Evolutionary conservation across 257 asterid species (phyloP).

Genomic region (Cynanchum wilfordii): DNA sequence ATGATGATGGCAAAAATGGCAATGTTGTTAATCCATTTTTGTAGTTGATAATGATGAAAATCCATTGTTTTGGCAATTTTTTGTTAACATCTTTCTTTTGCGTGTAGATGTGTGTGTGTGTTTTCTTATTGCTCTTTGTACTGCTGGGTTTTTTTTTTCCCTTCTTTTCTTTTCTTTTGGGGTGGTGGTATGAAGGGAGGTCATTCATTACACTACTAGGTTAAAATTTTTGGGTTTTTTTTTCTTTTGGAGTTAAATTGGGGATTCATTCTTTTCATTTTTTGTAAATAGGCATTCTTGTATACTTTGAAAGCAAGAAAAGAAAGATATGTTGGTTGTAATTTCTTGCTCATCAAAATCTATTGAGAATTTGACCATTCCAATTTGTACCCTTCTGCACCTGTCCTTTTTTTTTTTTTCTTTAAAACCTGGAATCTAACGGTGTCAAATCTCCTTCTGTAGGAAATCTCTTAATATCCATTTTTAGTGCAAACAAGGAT

Average conservation of each 20-base stretch:
- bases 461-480: too few relatives aligned
- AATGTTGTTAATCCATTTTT: neutral
- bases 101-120: neutral
- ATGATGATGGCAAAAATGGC: constrained; percentile 23
- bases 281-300: neutral
- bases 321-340: neutral
- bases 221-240: neutral
- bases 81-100: neutral
- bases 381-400: too few relatives aligned
- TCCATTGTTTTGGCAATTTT: neutral
- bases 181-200: neutral
- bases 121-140: neutral
- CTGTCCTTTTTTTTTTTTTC: too few relatives aligned
- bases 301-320: neutral
- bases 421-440: too few relatives aligned
- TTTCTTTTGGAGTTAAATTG: neutral
- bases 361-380: neutral
- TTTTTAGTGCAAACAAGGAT: too few relatives aligned
- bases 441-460: too few relatives aligned
- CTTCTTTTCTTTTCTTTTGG: neutral
- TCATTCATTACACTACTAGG: neutral
- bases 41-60: neutral
- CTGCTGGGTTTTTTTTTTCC: neutral
- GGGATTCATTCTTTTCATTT: neutral
- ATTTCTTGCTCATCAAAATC: neutral